A percentile compares a stretch with the other conserved stretches of the same genome.
Conservation (phyloP, 805 yeast species). For the Hanseniaspora valbyensis region DNA sequence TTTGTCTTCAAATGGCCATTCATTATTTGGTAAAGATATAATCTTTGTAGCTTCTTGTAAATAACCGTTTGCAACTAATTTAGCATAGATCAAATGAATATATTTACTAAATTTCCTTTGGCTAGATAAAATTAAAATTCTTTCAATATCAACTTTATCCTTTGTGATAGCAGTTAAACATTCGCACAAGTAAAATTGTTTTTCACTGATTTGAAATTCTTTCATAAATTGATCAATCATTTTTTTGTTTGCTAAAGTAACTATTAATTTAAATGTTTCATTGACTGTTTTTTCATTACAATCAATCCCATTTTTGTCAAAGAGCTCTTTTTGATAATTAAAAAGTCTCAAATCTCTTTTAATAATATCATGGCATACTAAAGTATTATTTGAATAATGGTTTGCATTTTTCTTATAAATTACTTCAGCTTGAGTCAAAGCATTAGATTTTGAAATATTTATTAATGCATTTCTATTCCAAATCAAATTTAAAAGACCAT, state of each 20-base stretch:
- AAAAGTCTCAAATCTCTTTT: constrained; percentile 37
- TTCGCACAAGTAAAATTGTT: constrained; percentile 44
- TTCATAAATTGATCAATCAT: constrained; percentile 40
- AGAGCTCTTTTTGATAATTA: constrained; percentile 36
- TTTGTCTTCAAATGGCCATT: constrained; percentile 36
- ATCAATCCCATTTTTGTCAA: constrained; percentile 31
- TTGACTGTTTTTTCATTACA: constrained; percentile 37
- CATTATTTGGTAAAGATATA: constrained; percentile 40
- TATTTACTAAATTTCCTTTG: constrained; percentile 59
- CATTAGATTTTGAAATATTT: constrained; percentile 27
- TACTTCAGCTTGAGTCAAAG: constrained; percentile 30
- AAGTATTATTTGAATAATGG: constrained; percentile 21
- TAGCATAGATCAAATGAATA: constrained; percentile 49
- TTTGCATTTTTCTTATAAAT: constrained; percentile 22
- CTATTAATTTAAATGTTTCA: constrained; percentile 38
- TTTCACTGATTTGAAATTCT: constrained; percentile 47
- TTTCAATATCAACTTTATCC: constrained; percentile 39
- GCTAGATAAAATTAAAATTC: constrained; percentile 42
- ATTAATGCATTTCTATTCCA: constrained; percentile 24
- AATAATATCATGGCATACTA: constrained; percentile 21
- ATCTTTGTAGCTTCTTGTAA: constrained; percentile 49
- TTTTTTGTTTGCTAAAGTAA: constrained; percentile 39
- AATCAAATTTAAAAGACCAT: constrained; percentile 37
- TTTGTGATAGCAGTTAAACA: constrained; percentile 38
- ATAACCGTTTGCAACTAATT: constrained; percentile 44